phyloP scores from a whole-genome alignment of 352 stramenopile genomes.

The Globisporangium parvum region DNA sequence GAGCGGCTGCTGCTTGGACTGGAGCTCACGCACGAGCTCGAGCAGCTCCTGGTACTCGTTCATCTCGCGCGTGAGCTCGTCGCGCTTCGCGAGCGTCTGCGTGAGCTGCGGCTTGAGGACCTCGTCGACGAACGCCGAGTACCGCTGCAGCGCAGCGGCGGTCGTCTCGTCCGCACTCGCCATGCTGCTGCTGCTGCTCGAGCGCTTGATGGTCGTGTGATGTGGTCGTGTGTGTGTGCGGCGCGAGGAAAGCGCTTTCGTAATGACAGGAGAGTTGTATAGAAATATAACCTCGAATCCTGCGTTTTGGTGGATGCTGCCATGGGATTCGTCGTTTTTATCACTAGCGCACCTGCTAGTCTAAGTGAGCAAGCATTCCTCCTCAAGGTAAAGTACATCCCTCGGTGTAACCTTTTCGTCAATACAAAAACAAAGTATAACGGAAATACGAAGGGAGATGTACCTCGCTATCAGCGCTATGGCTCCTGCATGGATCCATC shows the following conservation, averaged over 20 bases:
- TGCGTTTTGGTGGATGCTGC: too few relatives aligned
- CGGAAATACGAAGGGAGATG: background rate
- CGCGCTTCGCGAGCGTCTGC: constrained; percentile 23
- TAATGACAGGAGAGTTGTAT: background rate
- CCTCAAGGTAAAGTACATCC: background rate
- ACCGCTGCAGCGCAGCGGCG: constrained; percentile 6
- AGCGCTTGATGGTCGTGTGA: background rate
- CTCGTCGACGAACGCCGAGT: constrained; percentile 9
- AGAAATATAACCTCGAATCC: background rate
- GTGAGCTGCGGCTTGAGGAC: constrained; percentile 4
- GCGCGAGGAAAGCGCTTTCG: background rate
- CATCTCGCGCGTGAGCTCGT: constrained; percentile 5
- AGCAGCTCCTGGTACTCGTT: constrained; percentile 35
- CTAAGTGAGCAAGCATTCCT: background rate
- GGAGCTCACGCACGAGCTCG: constrained; percentile 37
- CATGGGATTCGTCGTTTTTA: too few relatives aligned
- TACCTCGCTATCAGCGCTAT: background rate
- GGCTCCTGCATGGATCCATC: background rate
- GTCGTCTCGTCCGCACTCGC: background rate
- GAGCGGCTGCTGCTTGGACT: constrained; percentile 4
- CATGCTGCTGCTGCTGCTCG: too few relatives aligned
- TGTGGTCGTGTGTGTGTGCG: background rate
- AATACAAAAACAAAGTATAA: background rate
- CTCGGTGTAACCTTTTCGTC: background rate
- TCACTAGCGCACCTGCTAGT: too few relatives aligned